These are phyloP conservation scores for Nectriaceae sp. DNA, from an alignment of 2,329 filamentous ascomycete genomes.

Conservation along the genomic window DNA sequence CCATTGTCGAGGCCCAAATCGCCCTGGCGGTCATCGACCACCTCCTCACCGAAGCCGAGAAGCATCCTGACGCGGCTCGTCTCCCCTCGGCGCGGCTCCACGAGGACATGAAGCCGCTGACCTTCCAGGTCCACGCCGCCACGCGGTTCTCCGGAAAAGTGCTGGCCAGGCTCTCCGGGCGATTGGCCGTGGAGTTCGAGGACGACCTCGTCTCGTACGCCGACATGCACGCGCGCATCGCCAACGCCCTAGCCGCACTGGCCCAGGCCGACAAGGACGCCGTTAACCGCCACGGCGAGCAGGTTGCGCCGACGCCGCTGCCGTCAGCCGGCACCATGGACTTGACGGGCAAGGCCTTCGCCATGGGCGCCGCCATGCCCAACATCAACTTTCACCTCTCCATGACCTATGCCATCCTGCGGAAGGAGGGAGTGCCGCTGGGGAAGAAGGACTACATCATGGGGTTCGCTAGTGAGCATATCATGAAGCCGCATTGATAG, in stretches of 20 bases:
- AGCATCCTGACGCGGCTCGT: slow-evolving; percentile 28
- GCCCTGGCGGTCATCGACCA: slow-evolving; percentile 26
- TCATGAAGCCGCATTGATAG: slow-evolving; percentile 15
- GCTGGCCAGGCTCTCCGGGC: slow-evolving; percentile 31
- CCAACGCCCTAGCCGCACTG: slow-evolving; percentile 24
- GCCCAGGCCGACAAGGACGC: slow-evolving; percentile 33
- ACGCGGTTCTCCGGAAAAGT: slow-evolving; percentile 27
- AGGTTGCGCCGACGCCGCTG: slow-evolving; percentile 22
- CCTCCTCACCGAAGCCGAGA: slow-evolving; percentile 35
- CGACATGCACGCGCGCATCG: slow-evolving; percentile 33
- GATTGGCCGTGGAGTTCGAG: slow-evolving; percentile 19
- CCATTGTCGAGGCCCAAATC: slow-evolving; percentile 28
- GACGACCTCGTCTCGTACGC: slow-evolving; percentile 32
- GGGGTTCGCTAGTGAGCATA: slow-evolving; percentile 22
- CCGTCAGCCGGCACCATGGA: slow-evolving; percentile 20
- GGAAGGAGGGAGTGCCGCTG: slow-evolving; percentile 59
- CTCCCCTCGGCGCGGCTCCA: slow-evolving; percentile 32
- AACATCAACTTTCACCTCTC: slow-evolving; percentile 63
- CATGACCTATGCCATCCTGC: slow-evolving; percentile 59
- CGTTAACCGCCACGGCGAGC: slow-evolving; percentile 31
- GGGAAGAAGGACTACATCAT: slow-evolving; percentile 57
- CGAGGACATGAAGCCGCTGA: slow-evolving; percentile 41
- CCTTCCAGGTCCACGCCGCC: slow-evolving; percentile 36
- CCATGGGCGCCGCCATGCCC: slow-evolving; percentile 49
- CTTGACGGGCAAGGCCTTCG: slow-evolving; percentile 39